phyloP scores from a whole-genome alignment of 2,329 filamentous ascomycete species.

The Endoconidiophora laricicola region DNA sequence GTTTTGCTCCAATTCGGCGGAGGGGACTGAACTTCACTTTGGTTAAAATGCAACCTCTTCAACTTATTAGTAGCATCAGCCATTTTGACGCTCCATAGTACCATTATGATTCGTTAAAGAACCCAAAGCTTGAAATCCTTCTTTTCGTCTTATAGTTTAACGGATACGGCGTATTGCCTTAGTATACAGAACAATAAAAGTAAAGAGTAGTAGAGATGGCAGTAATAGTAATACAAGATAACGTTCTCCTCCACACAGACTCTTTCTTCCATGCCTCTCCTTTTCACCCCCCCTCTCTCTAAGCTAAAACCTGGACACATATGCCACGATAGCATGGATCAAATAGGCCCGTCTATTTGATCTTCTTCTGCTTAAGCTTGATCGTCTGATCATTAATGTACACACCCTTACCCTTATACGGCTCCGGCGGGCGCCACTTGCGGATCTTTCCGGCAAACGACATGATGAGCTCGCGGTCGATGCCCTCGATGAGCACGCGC shows the following conservation, averaged over 20 bases:
- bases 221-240: slow-evolving; percentile 20
- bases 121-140: no score
- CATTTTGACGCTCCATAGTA: no score
- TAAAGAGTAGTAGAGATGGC: slow-evolving; percentile 8
- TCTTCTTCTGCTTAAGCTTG: slow-evolving; percentile 95
- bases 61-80: no score
- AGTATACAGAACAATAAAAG: slow-evolving; percentile 8
- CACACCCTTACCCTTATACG: slow-evolving; percentile 98
- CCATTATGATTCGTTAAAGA: no score
- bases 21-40: not conserved
- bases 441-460: slow-evolving; percentile 81
- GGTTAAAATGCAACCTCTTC: slow-evolving; percentile 3
- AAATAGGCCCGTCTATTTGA: slow-evolving; percentile 44
- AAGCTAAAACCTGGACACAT: not conserved
- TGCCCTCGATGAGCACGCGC: slow-evolving; percentile 74
- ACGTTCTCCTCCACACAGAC: not conserved
- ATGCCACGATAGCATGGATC: not conserved
- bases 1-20: not conserved
- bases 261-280: not conserved
- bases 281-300: not conserved
- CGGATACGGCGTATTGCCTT: not conserved
- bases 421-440: slow-evolving; percentile 79
- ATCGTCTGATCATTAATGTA: slow-evolving; percentile 97
- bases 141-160: not conserved
- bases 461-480: slow-evolving; percentile 73